Conservation (phyloP, 306 rosid genomes). For the Luffa acutangula region DNA sequence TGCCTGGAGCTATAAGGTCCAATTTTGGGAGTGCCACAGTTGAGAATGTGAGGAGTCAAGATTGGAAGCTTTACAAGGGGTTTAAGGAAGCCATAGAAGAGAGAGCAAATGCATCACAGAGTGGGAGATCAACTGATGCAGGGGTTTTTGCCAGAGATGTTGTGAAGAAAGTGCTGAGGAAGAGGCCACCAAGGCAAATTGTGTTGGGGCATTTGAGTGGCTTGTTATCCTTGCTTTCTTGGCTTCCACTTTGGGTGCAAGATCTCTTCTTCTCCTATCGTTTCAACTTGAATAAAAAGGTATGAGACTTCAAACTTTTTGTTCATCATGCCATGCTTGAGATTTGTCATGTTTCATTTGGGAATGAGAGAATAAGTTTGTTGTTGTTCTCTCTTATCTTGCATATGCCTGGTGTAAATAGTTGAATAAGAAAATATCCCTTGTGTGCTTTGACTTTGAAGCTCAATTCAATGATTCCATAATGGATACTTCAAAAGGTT, state of each 20-base stretch:
- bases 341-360: background rate
- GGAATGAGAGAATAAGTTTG: background rate
- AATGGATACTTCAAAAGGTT: background rate
- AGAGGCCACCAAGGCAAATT: slow-evolving; percentile 53
- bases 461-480: background rate
- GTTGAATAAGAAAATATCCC: background rate
- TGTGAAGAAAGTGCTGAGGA: slow-evolving; percentile 36
- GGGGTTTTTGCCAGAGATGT: slow-evolving; percentile 54
- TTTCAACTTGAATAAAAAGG: slow-evolving; percentile 33
- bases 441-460: background rate
- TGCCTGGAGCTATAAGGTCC: slow-evolving; percentile 70
- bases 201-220: slow-evolving; percentile 64
- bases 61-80: slow-evolving; percentile 57
- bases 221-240: slow-evolving; percentile 51
- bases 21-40: slow-evolving; percentile 48
- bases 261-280: slow-evolving; percentile 55
- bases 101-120: slow-evolving; percentile 70
- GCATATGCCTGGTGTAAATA: background rate
- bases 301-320: background rate
- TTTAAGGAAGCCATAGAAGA: slow-evolving; percentile 49
- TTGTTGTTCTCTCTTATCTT: background rate
- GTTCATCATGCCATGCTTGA: background rate
- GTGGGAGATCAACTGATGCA: slow-evolving; percentile 50
- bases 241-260: slow-evolving; percentile 66
- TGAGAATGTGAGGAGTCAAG: slow-evolving; percentile 23